Percentiles rank a stretch among this genome's conserved stretches.
phyloP scores from a whole-genome alignment of 306 rosid genomes.

The Castanea sativa region DNA sequence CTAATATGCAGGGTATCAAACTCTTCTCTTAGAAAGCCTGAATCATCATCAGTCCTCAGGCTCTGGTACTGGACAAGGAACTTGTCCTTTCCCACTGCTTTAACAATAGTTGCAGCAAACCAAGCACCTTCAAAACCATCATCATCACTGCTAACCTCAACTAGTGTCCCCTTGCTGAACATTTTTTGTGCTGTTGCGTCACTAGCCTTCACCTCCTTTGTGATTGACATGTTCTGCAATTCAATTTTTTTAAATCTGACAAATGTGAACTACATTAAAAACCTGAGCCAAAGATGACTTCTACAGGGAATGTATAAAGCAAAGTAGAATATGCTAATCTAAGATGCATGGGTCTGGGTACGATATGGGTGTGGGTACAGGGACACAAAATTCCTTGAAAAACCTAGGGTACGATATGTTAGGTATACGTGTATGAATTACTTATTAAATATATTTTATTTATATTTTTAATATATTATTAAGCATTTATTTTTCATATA shows the following conservation, averaged over 20 bases:
- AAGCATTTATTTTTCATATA: too few relatives aligned
- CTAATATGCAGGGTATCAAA: constrained; percentile 28
- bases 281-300: neutral
- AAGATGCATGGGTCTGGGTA: too few relatives aligned
- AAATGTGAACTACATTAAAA: neutral
- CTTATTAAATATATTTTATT: too few relatives aligned
- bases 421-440: too few relatives aligned
- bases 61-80: constrained; percentile 37
- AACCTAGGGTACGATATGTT: too few relatives aligned
- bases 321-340: too few relatives aligned
- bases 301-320: too few relatives aligned
- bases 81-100: constrained; percentile 17
- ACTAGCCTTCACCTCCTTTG: neutral
- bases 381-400: too few relatives aligned
- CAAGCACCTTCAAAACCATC: constrained; percentile 50
- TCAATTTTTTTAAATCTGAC: constrained; percentile 8
- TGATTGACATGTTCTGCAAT: constrained; percentile 6
- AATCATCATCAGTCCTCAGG: constrained; percentile 37
- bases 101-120: constrained; percentile 32
- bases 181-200: neutral
- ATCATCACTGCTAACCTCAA: constrained; percentile 44
- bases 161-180: constrained; percentile 24
- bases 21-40: constrained; percentile 35
- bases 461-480: too few relatives aligned
- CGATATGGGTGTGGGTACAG: too few relatives aligned